These are phyloP conservation scores for Herpetomonas samuelpessoai DNA, from an alignment of 208 protist species.

Conservation along the genomic window DNA sequence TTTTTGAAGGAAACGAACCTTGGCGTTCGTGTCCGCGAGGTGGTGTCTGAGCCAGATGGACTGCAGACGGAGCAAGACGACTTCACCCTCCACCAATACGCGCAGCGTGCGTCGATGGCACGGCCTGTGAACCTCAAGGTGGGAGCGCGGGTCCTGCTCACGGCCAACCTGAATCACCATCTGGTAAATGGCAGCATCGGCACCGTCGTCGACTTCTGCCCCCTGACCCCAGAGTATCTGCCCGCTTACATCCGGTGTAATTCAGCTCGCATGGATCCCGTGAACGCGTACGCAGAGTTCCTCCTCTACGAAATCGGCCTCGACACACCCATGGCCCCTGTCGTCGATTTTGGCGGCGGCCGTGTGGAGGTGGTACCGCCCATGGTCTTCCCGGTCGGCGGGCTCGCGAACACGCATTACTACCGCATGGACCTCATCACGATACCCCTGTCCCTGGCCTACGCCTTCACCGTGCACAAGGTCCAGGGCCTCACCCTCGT, in stretches of 20 bases:
- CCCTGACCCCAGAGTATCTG: conserved; percentile 35
- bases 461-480: conserved; percentile 93
- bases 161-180: conserved; percentile 58
- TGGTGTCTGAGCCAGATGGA: conserved; percentile 52
- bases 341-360: conserved; percentile 74
- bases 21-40: conserved; percentile 55
- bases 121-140: conserved; percentile 52
- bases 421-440: conserved; percentile 63
- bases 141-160: conserved; percentile 84
- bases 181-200: conserved; percentile 88
- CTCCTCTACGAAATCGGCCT: conserved; percentile 69
- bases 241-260: conserved; percentile 38
- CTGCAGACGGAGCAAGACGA: conserved; percentile 82
- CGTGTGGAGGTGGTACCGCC: conserved; percentile 55
- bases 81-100: conserved; percentile 61
- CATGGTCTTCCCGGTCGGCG: conserved; percentile 62
- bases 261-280: conserved; percentile 26
- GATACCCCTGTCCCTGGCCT: conserved; percentile 80
- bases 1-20: conserved; percentile 11
- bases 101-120: conserved; percentile 44
- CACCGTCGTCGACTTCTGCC: conserved; percentile 77
- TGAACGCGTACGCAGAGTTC: conserved; percentile 60
- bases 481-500: conserved; percentile 88
- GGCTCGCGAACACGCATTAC: conserved; percentile 66
- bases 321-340: conserved; percentile 44